These are phyloP conservation scores for Apophysomyces variabilis DNA, from an alignment of 371 early-diverging fungal genomes.

Conservation along the genomic window DNA sequence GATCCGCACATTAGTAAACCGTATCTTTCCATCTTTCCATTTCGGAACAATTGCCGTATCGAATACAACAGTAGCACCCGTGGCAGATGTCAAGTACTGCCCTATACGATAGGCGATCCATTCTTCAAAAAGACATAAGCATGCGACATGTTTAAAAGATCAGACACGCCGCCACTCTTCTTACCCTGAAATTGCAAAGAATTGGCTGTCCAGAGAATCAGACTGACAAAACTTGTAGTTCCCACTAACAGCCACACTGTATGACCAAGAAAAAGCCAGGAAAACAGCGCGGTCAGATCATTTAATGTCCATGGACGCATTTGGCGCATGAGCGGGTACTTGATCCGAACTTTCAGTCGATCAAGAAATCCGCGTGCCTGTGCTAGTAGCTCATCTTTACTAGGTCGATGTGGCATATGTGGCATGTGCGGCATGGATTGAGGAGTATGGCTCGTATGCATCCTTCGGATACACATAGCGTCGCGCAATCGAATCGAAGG, in stretches of 20 bases:
- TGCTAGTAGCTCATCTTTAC: constrained; percentile 49
- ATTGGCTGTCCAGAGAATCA: constrained; percentile 83
- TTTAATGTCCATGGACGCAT: constrained; percentile 86
- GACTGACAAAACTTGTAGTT: constrained; percentile 89
- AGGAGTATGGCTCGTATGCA: constrained; percentile 12
- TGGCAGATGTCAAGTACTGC: constrained; percentile 77
- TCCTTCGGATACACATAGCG: background rate
- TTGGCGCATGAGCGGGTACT: constrained; percentile 64
- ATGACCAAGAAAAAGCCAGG: constrained; percentile 90
- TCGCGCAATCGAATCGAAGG: background rate
- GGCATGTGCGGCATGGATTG: constrained; percentile 3
- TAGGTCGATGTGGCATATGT: constrained; percentile 38
- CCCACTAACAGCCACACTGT: constrained; percentile 84
- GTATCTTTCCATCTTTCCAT: constrained; percentile 91
- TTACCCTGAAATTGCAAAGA: constrained; percentile 89
- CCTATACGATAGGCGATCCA: constrained; percentile 81
- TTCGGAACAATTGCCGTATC: constrained; percentile 93
- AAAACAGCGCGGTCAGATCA: constrained; percentile 87
- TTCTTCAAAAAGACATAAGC: constrained; percentile 48
- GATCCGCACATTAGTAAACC: constrained; percentile 82
- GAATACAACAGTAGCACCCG: constrained; percentile 86
- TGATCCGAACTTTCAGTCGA: constrained; percentile 60
- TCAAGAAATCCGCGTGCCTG: constrained; percentile 55
- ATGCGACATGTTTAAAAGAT: constrained; percentile 2
- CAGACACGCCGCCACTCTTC: background rate